Conservation (phyloP, 805 yeast species). For the Starmerella etchellsii region DNA sequence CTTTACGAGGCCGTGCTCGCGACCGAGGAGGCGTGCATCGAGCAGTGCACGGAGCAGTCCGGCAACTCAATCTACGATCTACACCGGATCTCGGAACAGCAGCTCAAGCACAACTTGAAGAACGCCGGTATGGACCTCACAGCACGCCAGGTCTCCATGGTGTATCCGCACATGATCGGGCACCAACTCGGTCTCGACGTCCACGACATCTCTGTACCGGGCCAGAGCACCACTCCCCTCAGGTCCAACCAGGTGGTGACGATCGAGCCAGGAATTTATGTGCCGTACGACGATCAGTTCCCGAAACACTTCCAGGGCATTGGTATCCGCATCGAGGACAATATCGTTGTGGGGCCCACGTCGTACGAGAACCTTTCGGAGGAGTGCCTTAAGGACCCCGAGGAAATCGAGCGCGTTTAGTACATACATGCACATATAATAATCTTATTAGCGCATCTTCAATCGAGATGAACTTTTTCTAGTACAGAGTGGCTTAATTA, state of each 20-base stretch:
- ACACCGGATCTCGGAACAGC: conserved; percentile 53
- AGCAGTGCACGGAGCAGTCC: conserved; percentile 43
- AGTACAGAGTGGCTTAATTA: too few relatives aligned
- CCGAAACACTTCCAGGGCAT: conserved; percentile 75
- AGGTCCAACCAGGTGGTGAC: conserved; percentile 73
- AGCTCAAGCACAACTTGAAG: conserved; percentile 49
- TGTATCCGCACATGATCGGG: conserved; percentile 91
- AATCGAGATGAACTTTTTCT: too few relatives aligned
- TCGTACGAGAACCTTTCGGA: conserved; percentile 51
- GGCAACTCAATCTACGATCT: conserved; percentile 55
- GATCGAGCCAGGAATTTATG: conserved; percentile 89
- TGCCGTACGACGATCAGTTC: conserved; percentile 58
- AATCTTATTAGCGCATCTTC: not conserved
- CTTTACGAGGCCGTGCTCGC: conserved; percentile 77
- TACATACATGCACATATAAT: not conserved
- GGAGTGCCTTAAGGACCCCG: conserved; percentile 76
- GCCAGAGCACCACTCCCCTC: conserved; percentile 30
- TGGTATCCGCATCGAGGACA: conserved; percentile 92
- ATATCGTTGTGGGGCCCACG: conserved; percentile 66
- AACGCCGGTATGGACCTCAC: conserved; percentile 52
- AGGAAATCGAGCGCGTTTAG: conserved; percentile 27
- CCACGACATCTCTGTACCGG: conserved; percentile 24
- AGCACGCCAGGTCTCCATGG: conserved; percentile 25
- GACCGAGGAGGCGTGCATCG: conserved; percentile 69
- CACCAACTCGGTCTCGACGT: conserved; percentile 90